Conservation (phyloP, 768 basidiomycete genomes). For the Boletus speciosus region DNA sequence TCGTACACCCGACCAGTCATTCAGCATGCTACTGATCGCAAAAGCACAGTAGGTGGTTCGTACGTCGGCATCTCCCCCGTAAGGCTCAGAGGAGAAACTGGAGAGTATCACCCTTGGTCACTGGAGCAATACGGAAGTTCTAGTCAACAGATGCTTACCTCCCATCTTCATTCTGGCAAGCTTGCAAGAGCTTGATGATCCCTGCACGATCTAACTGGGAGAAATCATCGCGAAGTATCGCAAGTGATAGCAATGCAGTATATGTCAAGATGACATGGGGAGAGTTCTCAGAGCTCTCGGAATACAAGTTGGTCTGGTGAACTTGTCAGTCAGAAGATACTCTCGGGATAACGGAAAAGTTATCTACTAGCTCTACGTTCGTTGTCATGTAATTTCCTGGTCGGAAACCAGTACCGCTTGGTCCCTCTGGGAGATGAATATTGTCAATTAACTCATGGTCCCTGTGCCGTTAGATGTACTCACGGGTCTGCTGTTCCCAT, state of each 20-base stretch:
- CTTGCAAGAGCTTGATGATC: conserved; percentile 59
- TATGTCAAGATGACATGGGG: conserved; percentile 94
- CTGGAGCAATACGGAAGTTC: conserved; percentile 11
- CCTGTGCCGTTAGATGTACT: conserved; percentile 6
- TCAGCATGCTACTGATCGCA: conserved; percentile 72
- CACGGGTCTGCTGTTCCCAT: conserved; percentile 81
- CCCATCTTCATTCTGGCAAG: conserved; percentile 78
- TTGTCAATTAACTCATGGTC: background rate
- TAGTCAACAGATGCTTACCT: conserved; percentile 47
- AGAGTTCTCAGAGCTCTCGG: conserved; percentile 50
- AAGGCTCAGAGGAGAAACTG: conserved; percentile 73
- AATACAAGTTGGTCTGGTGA: conserved; percentile 34
- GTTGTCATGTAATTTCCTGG: conserved; percentile 71
- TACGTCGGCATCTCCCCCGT: conserved; percentile 69
- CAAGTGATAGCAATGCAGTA: conserved; percentile 78
- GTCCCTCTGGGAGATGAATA: conserved; percentile 41
- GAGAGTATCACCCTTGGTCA: conserved; percentile 1
- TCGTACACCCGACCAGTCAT: conserved; percentile 76
- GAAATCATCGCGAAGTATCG: conserved; percentile 86
- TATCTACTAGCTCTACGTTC: conserved; percentile 16
- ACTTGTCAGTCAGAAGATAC: conserved; percentile 12
- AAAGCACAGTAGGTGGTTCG: conserved; percentile 87
- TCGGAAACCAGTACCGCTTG: conserved; percentile 64
- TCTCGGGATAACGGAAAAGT: background rate
- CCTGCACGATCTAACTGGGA: conserved; percentile 63